phyloP scores from a whole-genome alignment of 2,329 filamentous ascomycete genomes.

The Teratosphaeria nubilosa region DNA sequence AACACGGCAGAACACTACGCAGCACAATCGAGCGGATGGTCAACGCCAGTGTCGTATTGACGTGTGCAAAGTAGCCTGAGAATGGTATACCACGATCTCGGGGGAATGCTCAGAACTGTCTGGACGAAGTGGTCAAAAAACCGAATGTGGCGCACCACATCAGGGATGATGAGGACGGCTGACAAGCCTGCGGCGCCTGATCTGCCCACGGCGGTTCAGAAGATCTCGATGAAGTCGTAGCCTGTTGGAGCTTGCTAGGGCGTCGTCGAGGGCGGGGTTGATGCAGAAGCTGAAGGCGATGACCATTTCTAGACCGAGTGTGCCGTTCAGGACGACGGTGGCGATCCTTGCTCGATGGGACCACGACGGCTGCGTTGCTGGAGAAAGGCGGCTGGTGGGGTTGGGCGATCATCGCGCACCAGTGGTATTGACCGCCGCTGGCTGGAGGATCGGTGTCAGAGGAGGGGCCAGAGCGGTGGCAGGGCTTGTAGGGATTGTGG shows the following conservation, averaged over 20 bases:
- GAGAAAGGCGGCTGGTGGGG: slow-evolving; percentile 28
- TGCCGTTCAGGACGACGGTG: slow-evolving; percentile 34
- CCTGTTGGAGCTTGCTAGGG: slow-evolving; percentile 32
- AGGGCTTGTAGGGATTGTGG: background rate
- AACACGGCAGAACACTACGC: slow-evolving; percentile 9
- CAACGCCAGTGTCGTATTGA: slow-evolving; percentile 5
- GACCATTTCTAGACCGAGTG: slow-evolving; percentile 32
- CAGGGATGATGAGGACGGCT: slow-evolving; percentile 30
- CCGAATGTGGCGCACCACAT: slow-evolving; percentile 31
- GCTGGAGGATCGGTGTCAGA: background rate
- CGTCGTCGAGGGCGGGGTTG: slow-evolving; percentile 24
- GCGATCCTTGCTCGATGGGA: slow-evolving; percentile 37
- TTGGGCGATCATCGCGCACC: slow-evolving; percentile 9
- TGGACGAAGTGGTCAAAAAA: slow-evolving; percentile 28
- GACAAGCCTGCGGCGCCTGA: slow-evolving; percentile 29
- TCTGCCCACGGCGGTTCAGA: slow-evolving; percentile 29
- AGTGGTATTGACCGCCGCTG: slow-evolving; percentile 10
- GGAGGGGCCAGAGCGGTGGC: no score
- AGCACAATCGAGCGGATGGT: slow-evolving; percentile 6
- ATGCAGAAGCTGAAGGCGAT: slow-evolving; percentile 32
- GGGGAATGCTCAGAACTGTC: slow-evolving; percentile 35
- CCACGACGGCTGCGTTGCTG: slow-evolving; percentile 31
- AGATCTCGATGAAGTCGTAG: slow-evolving; percentile 39
- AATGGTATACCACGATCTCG: slow-evolving; percentile 33
- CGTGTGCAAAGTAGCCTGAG: slow-evolving; percentile 7